Base-by-base conservation (phyloP, 1,284 basidiomycete genomes). In the Ceratobasidium theobromae region DNA sequence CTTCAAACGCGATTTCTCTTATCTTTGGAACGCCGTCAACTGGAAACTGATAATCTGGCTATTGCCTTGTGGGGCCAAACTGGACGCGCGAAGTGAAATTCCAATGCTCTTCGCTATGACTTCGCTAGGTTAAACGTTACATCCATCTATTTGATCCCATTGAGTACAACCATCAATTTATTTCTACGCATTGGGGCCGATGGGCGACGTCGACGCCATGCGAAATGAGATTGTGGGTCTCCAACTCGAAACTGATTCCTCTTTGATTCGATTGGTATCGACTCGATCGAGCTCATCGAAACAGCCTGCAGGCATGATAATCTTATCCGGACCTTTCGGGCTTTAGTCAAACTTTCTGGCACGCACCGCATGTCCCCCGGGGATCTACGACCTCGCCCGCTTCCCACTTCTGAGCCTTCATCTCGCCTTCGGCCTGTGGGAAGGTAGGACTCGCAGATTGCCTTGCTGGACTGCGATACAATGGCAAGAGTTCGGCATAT, bases 341-440 rank as follows among this genome's bases (percentile, higher is more conserved):
- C 51, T 53, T 49, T 33, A 49, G 5, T 23, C 27, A 18, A 52
- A 53, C 27, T 43, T 53, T 51, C 28, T 6, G 9, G 21, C 21
- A 27, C 46, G 51, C 60, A 65, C 41, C 48, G 60, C 60, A 30
- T 35, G 49, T n/a, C 18, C n/a, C n/a, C 51, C 49, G 40, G 60
- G 6, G 60, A 65, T 65, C 60, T 65, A 53, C 60, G 18, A 41
- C 33, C 21, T 48, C 45, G 45, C 27, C 12, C 30, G 48, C 58
- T 41, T 52, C 35, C 48, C 11, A 27, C 33, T 65, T 27, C 60
- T 40, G 60, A 65, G 60, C 49, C 48, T 16, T 28, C 28, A 53
- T 45, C 60, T 65, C 60, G 35, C 27, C 60, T 53, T 53, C 60
- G 51, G 25, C 23, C 33, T 45, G 60, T 65, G 40, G 60, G 60